Evolutionary conservation across 1,139 yeast genomes (phyloP).

Genomic region (Sugiyamaella novakii): DNA sequence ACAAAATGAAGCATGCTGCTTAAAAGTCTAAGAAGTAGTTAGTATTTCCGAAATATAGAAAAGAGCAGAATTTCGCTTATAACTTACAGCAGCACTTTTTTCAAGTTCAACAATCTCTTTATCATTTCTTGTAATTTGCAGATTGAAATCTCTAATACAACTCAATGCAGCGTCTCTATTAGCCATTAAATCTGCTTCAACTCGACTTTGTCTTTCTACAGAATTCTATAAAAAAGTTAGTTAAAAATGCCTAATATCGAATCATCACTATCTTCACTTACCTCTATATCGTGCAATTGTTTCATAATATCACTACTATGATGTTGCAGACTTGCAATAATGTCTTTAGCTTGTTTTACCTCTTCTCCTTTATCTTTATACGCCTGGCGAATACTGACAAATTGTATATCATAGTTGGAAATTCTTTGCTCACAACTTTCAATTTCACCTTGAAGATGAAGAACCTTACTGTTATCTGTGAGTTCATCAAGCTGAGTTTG

Average conservation of each 20-base stretch:
- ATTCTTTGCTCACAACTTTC: slow-evolving; percentile 35
- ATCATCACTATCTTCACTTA: not conserved
- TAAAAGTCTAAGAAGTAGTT: slow-evolving; percentile 1
- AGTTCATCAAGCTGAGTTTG: slow-evolving; percentile 18
- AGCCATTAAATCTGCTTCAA: slow-evolving; percentile 6
- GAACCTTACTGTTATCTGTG: slow-evolving; percentile 15
- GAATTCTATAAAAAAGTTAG: slow-evolving; percentile 2
- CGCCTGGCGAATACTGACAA: slow-evolving; percentile 5
- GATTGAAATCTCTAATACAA: not conserved
- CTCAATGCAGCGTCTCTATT: slow-evolving; percentile 25
- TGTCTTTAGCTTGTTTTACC: not conserved
- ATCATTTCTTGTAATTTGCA: not conserved
- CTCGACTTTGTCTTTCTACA: not conserved
- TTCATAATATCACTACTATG: not conserved
- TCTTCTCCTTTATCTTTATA: slow-evolving; percentile 3
- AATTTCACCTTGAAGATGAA: slow-evolving; percentile 13
- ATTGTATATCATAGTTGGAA: slow-evolving; percentile 29
- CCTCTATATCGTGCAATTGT: not conserved
- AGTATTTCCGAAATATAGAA: too few relatives aligned
- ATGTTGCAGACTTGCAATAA: not conserved
- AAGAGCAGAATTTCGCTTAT: too few relatives aligned
- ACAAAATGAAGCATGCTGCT: slow-evolving; percentile 15
- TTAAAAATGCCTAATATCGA: too few relatives aligned
- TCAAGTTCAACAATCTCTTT: not conserved
- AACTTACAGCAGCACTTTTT: slow-evolving; percentile 6